Conservation (phyloP, 2,329 filamentous ascomycete genomes). For the Rugonectria rugulosa region DNA sequence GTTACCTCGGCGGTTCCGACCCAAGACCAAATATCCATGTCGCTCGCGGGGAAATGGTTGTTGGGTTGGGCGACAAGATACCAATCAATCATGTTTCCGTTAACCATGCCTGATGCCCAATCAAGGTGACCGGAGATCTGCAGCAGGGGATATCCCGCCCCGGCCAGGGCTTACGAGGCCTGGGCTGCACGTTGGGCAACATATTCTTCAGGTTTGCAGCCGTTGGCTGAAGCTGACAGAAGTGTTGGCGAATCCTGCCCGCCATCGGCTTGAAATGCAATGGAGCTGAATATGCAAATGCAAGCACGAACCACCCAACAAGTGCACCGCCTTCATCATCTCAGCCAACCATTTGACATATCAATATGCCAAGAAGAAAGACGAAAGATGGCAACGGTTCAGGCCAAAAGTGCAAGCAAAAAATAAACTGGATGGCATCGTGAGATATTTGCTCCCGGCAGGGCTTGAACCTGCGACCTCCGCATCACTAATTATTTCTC, state of each 20-base stretch:
- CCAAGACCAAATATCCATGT: not conserved
- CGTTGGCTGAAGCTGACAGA: not conserved
- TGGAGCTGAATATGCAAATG: not conserved
- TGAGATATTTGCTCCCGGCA: conserved; percentile 40
- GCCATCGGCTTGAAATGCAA: not conserved
- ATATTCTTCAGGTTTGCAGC: no score
- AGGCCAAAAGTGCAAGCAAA: conserved; percentile 19
- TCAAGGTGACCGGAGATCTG: not conserved
- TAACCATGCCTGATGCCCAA: not conserved
- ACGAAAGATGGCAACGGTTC: not conserved
- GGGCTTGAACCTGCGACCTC: conserved; percentile 45
- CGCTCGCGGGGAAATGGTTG: not conserved
- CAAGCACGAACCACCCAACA: not conserved
- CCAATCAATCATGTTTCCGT: not conserved
- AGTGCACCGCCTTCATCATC: not conserved
- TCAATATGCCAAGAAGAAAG: not conserved
- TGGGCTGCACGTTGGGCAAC: no score
- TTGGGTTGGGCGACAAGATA: not conserved
- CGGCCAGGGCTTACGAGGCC: not conserved
- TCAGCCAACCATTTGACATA: no score
- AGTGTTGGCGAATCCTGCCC: not conserved
- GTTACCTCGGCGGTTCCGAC: not conserved
- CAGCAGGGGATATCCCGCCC: not conserved
- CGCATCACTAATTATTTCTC: conserved; percentile 37
- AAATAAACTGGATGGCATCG: conserved; percentile 27